A percentile compares a stretch with the other conserved stretches of the same genome.
Evolutionary conservation across 495 filamentous ascomycete species (phyloP).

Genomic region (Penicillium diatomitis): DNA sequence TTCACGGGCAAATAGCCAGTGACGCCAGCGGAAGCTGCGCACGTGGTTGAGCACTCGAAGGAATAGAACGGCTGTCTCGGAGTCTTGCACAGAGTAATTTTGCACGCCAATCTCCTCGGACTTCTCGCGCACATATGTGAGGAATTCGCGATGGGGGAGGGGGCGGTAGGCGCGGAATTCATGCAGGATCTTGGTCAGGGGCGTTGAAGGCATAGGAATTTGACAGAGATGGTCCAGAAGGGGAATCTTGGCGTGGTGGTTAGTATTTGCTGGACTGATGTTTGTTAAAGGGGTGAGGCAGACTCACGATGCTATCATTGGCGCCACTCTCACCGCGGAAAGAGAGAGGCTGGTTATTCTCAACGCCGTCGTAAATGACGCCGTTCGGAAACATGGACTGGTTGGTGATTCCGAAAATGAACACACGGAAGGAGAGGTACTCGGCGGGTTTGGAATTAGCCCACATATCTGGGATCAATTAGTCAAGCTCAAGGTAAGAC

Average conservation of each 20-base stretch:
- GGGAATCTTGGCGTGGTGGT: slow-evolving; percentile 45
- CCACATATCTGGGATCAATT: slow-evolving; percentile 62
- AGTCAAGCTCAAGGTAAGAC: background rate
- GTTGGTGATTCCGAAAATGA: slow-evolving; percentile 85
- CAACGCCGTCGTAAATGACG: slow-evolving; percentile 76
- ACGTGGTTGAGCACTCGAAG: slow-evolving; percentile 71
- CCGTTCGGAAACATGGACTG: slow-evolving; percentile 90
- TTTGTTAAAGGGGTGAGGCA: background rate
- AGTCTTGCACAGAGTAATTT: slow-evolving; percentile 50
- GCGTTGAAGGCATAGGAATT: slow-evolving; percentile 72
- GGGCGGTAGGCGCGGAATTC: slow-evolving; percentile 84
- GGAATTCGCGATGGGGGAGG: slow-evolving; percentile 74
- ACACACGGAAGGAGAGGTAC: slow-evolving; percentile 80
- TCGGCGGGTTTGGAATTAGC: slow-evolving; percentile 63
- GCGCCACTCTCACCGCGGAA: slow-evolving; percentile 87
- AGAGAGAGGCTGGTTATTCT: slow-evolving; percentile 53
- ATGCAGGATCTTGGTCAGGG: slow-evolving; percentile 71
- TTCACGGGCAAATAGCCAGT: slow-evolving; percentile 92
- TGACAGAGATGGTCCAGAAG: slow-evolving; percentile 75
- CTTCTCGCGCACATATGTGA: slow-evolving; percentile 55
- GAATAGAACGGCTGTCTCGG: slow-evolving; percentile 50
- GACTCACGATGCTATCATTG: slow-evolving; percentile 68
- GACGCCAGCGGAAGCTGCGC: slow-evolving; percentile 83
- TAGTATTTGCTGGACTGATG: background rate
- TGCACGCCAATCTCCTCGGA: slow-evolving; percentile 48